phyloP scores from a whole-genome alignment of 2,329 filamentous ascomycete genomes.

The Alternaria postmessia region DNA sequence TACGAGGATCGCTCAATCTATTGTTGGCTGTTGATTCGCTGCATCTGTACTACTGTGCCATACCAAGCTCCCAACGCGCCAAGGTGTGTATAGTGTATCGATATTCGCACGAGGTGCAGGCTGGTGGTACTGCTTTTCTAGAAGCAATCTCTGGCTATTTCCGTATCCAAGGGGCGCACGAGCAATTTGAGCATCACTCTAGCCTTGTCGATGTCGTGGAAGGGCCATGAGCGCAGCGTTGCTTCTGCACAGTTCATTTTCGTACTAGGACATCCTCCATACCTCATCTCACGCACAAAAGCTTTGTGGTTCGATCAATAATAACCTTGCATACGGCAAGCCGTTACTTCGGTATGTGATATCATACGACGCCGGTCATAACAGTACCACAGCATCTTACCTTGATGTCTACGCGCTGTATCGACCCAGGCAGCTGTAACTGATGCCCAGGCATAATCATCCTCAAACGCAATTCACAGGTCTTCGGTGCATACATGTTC shows the following conservation, averaged over 20 bases:
- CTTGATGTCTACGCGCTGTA: not conserved
- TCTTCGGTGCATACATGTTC: not conserved
- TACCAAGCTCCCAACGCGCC: slow-evolving; percentile 1
- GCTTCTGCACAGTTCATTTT: not conserved
- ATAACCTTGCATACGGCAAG: not conserved
- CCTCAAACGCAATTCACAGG: not conserved
- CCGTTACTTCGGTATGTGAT: not conserved
- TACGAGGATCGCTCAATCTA: not conserved
- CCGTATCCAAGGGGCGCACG: not conserved
- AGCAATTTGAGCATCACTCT: not conserved
- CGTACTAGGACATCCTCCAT: not conserved
- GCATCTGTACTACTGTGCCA: not conserved
- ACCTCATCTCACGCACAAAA: not conserved
- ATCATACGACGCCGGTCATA: not conserved
- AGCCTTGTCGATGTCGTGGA: not conserved
- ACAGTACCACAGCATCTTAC: not conserved
- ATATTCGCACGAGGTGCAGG: not conserved
- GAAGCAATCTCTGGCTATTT: not conserved
- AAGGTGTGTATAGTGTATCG: slow-evolving; percentile 4
- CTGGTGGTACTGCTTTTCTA: not conserved
- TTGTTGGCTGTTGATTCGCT: not conserved
- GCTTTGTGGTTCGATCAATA: not conserved
- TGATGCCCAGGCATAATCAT: not conserved
- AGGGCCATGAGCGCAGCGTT: not conserved
- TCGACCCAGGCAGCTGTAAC: not conserved